Percentiles rank a stretch among this genome's conserved stretches.
These are phyloP conservation scores for Euphorbia lathyris DNA, from an alignment of 345 rosid species.

Conservation along the genomic window DNA sequence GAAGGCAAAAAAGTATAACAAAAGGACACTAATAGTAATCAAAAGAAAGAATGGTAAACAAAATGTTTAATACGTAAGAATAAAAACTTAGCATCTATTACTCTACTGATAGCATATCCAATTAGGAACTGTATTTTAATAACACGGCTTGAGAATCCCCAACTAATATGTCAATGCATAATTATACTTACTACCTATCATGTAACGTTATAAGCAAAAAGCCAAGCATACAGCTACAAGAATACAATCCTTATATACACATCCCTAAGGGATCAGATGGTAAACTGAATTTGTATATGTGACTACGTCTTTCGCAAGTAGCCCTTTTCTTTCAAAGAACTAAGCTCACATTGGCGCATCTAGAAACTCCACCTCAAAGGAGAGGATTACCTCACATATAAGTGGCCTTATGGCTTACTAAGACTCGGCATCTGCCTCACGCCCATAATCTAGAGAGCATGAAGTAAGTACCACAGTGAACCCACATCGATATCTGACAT, in stretches of 20 bases:
- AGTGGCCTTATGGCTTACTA: not conserved
- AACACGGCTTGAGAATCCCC: not conserved
- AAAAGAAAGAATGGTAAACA: not conserved
- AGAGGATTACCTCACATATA: not conserved
- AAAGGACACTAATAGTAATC: not conserved
- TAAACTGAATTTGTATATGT: not conserved
- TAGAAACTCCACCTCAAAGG: not conserved
- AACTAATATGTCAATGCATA: not conserved
- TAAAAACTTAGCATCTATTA: not conserved
- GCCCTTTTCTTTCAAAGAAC: not conserved
- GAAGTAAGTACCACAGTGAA: too few relatives aligned
- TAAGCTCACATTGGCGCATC: not conserved
- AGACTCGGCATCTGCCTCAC: too few relatives aligned
- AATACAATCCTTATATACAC: not conserved
- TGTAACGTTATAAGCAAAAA: not conserved
- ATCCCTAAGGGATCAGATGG: not conserved
- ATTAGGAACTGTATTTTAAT: not conserved
- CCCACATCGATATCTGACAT: too few relatives aligned
- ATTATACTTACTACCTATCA: not conserved
- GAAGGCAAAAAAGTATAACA: constrained; percentile 8
- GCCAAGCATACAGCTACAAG: not conserved
- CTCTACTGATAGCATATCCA: not conserved
- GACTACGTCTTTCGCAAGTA: not conserved
- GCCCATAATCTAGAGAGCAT: too few relatives aligned
- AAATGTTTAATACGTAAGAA: not conserved